Conservation (phyloP, 495 filamentous ascomycete species). For the Astrothelium subdiscretum region DNA sequence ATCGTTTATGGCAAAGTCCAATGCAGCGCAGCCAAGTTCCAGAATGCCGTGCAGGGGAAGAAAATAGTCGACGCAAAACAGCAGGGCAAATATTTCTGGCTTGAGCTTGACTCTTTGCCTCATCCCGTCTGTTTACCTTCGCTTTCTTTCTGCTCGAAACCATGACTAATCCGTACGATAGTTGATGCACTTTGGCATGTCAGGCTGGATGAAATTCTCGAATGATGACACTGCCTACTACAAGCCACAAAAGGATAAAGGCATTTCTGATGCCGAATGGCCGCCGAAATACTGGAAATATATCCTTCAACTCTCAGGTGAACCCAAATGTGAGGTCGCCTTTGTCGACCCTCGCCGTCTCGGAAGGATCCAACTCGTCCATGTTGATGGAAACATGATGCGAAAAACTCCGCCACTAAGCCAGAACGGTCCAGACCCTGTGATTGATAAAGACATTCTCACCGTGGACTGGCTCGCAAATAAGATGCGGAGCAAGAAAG, state of each 20-base stretch:
- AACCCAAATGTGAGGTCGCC: constrained; percentile 50
- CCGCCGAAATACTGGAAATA: constrained; percentile 90
- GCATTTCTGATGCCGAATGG: constrained; percentile 43
- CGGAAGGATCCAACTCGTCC: constrained; percentile 64
- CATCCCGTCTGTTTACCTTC: constrained; percentile 40
- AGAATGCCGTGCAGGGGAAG: constrained; percentile 62
- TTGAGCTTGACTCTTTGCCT: constrained; percentile 59
- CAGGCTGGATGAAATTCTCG: constrained; percentile 79
- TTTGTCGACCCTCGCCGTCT: constrained; percentile 77
- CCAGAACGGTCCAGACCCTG: constrained; percentile 88
- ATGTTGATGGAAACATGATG: constrained; percentile 66
- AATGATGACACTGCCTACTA: constrained; percentile 68
- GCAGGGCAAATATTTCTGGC: constrained; percentile 95
- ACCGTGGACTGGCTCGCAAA: constrained; percentile 57
- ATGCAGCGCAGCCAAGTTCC: constrained; percentile 59
- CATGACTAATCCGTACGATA: not conserved
- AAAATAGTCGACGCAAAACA: constrained; percentile 62
- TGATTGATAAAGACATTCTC: constrained; percentile 66
- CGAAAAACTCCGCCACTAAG: constrained; percentile 65
- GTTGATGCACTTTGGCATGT: constrained; percentile 87
- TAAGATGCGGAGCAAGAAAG: constrained; percentile 60
- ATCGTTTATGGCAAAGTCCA: constrained; percentile 84
- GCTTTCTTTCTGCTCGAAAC: not conserved
- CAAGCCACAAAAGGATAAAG: constrained; percentile 45
- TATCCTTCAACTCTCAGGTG: constrained; percentile 50